A percentile compares a stretch with the other conserved stretches of the same genome.
These are phyloP conservation scores for Cladophialophora carrionii DNA, from an alignment of 2,329 filamentous ascomycete genomes.

Conservation along the genomic window DNA sequence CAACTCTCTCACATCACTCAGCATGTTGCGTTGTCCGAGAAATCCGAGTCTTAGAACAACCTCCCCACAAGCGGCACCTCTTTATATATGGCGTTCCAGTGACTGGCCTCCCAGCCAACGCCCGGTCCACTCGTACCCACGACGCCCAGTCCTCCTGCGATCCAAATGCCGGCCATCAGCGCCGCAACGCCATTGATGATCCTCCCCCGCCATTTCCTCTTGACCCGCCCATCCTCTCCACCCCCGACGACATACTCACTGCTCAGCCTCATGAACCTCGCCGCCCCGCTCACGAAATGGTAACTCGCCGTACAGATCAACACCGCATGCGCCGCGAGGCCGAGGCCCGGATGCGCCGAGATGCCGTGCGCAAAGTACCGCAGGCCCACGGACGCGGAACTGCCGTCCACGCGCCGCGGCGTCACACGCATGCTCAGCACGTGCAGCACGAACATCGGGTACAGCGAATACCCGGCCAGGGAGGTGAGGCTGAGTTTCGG, in stretches of 20 bases:
- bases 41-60: too few relatives aligned
- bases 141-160: slow-evolving; percentile 76
- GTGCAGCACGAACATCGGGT: slow-evolving; percentile 70
- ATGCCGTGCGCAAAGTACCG: slow-evolving; percentile 86
- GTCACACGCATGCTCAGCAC: slow-evolving; percentile 74
- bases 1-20: too few relatives aligned
- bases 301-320: slow-evolving; percentile 70
- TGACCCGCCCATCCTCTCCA: slow-evolving; percentile 45
- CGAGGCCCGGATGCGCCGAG: slow-evolving; percentile 66
- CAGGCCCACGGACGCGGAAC: slow-evolving; percentile 81
- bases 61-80: slow-evolving; percentile 61
- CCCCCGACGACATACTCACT: slow-evolving; percentile 58
- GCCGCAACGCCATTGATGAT: slow-evolving; percentile 68
- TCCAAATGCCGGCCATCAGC: slow-evolving; percentile 69
- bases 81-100: slow-evolving; percentile 75
- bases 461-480: slow-evolving; percentile 70
- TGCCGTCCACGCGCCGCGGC: slow-evolving; percentile 76
- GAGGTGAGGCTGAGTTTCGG: slow-evolving; percentile 72
- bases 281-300: slow-evolving; percentile 82
- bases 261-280: slow-evolving; percentile 74
- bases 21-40: too few relatives aligned
- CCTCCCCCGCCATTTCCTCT: slow-evolving; percentile 69
- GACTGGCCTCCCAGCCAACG: slow-evolving; percentile 75
- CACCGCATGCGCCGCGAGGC: slow-evolving; percentile 70
- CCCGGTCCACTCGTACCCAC: slow-evolving; percentile 72